A percentile compares a stretch with the other conserved stretches of the same genome.
phyloP scores from a whole-genome alignment of 768 basidiomycete genomes.

The Dioszegia hungarica region DNA sequence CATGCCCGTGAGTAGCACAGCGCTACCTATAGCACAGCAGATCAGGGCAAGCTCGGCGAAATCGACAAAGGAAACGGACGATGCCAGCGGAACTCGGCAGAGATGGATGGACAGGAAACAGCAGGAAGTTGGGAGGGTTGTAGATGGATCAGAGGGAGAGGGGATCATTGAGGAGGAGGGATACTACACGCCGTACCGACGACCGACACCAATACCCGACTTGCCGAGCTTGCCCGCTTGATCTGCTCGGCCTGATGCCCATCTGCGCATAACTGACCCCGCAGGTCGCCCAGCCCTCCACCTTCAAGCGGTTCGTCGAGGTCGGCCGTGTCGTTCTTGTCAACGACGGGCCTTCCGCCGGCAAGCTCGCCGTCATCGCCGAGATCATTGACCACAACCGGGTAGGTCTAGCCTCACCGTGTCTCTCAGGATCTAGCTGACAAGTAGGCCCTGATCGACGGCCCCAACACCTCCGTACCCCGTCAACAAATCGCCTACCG shows the following conservation, averaged over 20 bases:
- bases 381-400: conserved; percentile 99
- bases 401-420: conserved; percentile 54
- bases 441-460: conserved; percentile 85
- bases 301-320: conserved; percentile 94
- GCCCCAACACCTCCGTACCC: conserved; percentile 82
- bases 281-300: conserved; percentile 32
- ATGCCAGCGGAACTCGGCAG: neutral
- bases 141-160: neutral
- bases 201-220: neutral
- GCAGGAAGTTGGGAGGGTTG: neutral
- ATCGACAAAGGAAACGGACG: neutral
- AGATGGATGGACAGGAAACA: neutral
- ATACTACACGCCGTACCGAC: too few relatives aligned
- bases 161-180: neutral
- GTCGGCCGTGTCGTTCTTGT: conserved; percentile 97
- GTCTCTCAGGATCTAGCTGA: neutral
- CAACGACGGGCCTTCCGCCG: conserved; percentile 75
- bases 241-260: neutral
- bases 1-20: conserved; percentile 33
- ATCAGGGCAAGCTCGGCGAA: neutral
- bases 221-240: neutral
- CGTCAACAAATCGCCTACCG: conserved; percentile 89
- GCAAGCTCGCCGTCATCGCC: conserved; percentile 88
- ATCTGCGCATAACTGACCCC: neutral
- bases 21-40: neutral